These are phyloP conservation scores for Chaetomium sp. DNA, from an alignment of 2,329 filamentous ascomycete species.

Conservation along the genomic window DNA sequence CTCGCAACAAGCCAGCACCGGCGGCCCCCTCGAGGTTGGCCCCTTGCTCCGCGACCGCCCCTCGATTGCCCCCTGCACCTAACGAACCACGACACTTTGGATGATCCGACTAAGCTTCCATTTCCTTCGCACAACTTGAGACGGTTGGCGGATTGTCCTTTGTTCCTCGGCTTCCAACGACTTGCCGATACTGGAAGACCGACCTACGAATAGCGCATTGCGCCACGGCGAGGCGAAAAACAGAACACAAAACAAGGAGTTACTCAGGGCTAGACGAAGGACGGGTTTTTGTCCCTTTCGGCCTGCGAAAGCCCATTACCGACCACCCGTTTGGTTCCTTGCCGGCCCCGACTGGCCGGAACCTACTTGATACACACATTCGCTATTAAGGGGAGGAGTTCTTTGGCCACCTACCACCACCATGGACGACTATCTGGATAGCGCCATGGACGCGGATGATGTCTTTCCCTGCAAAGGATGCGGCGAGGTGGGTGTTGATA, in stretches of 20 bases:
- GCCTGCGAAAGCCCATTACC: no score
- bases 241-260: background rate
- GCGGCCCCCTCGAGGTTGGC: no score
- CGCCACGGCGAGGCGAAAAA: background rate
- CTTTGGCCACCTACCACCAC: conserved; percentile 37
- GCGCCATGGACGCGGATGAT: conserved; percentile 70
- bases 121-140: no score
- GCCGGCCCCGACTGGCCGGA: background rate
- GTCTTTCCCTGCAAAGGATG: conserved; percentile 88
- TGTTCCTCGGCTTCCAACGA: background rate
- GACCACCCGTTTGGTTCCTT: background rate
- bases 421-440: conserved; percentile 58
- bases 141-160: background rate
- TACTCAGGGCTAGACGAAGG: no score
- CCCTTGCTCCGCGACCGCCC: no score
- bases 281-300: no score
- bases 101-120: background rate
- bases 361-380: background rate
- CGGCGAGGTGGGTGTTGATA: conserved; percentile 62
- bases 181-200: no score
- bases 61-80: background rate
- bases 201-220: no score
- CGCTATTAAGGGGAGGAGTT: background rate
- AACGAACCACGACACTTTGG: background rate
- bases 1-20: background rate